phyloP scores from a whole-genome alignment of 805 yeast species.

The Yarrowia sp. region DNA sequence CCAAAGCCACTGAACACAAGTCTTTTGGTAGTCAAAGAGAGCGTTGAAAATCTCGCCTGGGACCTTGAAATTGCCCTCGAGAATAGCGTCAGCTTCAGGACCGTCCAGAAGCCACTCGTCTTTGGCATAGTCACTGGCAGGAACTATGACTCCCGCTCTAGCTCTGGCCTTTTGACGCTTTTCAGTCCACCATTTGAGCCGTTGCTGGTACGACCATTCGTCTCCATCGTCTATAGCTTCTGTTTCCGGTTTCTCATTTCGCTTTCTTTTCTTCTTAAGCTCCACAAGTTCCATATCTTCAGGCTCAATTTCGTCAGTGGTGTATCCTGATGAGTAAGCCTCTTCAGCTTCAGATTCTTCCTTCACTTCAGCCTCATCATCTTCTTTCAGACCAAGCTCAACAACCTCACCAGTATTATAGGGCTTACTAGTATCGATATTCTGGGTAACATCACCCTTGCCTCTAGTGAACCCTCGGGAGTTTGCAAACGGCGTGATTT shows the following conservation, averaged over 20 bases:
- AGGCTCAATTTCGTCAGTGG: conserved; percentile 20
- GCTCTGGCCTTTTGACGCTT: conserved; percentile 58
- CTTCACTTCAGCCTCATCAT: not conserved
- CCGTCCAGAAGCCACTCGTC: conserved; percentile 23
- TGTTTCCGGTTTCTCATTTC: not conserved
- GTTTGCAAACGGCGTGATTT: conserved; percentile 91
- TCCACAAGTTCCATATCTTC: conserved; percentile 29
- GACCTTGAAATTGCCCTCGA: conserved; percentile 71
- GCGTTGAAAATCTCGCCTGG: conserved; percentile 93
- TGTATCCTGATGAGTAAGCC: conserved; percentile 5
- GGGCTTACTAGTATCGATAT: conserved; percentile 26
- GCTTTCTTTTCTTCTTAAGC: conserved; percentile 13
- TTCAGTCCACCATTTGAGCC: conserved; percentile 67
- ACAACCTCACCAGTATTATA: not conserved
- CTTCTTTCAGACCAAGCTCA: not conserved
- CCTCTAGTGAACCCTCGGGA: conserved; percentile 45
- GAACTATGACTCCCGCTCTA: conserved; percentile 43
- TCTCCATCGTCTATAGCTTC: conserved; percentile 78
- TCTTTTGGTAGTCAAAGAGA: conserved; percentile 90
- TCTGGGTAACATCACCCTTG: conserved; percentile 12
- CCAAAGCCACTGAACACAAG: conserved; percentile 98
- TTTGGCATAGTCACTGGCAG: conserved; percentile 40
- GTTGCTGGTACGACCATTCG: conserved; percentile 63
- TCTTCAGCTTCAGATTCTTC: not conserved
- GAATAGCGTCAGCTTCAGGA: conserved; percentile 69